Percentiles rank a stretch among this genome's conserved stretches.
Conservation (phyloP, 352 stramenopile genomes). For the Phytophthora macrochlamydospora region DNA sequence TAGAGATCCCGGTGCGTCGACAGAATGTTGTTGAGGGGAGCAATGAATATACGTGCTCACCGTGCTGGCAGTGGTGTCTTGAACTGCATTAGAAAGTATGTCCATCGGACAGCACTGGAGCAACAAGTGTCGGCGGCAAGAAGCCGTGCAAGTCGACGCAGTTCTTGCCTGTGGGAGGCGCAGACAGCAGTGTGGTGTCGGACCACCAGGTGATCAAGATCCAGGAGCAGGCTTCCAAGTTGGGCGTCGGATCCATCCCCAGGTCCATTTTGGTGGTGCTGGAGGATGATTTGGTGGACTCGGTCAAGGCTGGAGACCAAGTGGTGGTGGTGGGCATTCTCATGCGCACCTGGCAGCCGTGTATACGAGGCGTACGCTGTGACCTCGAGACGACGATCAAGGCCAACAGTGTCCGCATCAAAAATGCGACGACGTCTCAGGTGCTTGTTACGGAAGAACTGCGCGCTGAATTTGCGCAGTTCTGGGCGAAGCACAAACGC, state of each 20-base stretch:
- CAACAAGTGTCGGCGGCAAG: constrained; percentile 38
- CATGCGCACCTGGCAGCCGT: constrained; percentile 92
- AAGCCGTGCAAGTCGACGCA: constrained; percentile 84
- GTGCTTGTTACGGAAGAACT: constrained; percentile 82
- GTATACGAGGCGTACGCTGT: constrained; percentile 82
- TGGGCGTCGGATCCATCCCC: constrained; percentile 93
- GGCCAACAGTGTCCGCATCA: constrained; percentile 74
- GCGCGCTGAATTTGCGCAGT: constrained; percentile 90
- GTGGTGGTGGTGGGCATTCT: constrained; percentile 93
- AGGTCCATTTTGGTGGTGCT: constrained; percentile 95
- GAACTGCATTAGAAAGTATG: constrained; percentile 46
- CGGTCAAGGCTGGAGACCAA: constrained; percentile 95
- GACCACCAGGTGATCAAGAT: constrained; percentile 96
- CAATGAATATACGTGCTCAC: no score
- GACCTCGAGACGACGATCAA: constrained; percentile 90
- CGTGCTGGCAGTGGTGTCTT: background rate
- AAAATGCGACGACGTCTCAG: constrained; percentile 66
- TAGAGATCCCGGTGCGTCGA: constrained; percentile 71
- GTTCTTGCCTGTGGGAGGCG: constrained; percentile 58
- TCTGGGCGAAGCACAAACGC: constrained; percentile 76
- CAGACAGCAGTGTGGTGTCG: constrained; percentile 55
- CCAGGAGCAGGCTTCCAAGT: constrained; percentile 93
- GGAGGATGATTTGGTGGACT: constrained; percentile 85
- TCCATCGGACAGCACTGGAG: constrained; percentile 43
- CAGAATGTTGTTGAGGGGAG: background rate